Percentiles rank a stretch among this genome's conserved stretches.
phyloP scores from a whole-genome alignment of 768 basidiomycete species.

The Leucocoprinus birnbaumii region DNA sequence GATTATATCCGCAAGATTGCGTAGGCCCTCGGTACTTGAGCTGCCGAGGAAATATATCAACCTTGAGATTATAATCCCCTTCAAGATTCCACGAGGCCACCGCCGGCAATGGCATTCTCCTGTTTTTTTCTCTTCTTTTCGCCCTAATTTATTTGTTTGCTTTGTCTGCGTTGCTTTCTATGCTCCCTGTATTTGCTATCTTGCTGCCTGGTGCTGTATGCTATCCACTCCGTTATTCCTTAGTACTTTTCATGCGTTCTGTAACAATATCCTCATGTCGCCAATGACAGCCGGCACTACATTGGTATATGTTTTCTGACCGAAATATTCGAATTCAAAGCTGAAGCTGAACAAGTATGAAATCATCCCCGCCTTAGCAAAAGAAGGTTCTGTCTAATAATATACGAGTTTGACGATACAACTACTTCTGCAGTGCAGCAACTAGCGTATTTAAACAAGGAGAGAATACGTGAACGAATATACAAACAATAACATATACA shows the following conservation, averaged over 20 bases:
- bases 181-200: no score
- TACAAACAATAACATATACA: neutral
- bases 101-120: neutral
- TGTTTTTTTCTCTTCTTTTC: neutral
- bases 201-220: no score
- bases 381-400: neutral
- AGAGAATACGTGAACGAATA: neutral
- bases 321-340: no score
- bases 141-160: neutral
- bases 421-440: neutral
- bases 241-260: no score
- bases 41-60: neutral
- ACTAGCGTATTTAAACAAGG: neutral
- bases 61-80: neutral
- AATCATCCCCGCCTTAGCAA: no score
- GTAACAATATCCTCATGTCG: no score
- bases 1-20: neutral
- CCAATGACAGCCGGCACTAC: no score
- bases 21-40: neutral
- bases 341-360: no score
- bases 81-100: slow-evolving; percentile 1
- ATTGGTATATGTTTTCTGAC: no score
- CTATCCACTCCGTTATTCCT: no score
- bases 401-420: neutral
- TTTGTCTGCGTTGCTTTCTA: neutral